Percentiles rank a stretch among this genome's conserved stretches.
Conservation (phyloP, 257 asterid species). For the Forsythia suspensa region DNA sequence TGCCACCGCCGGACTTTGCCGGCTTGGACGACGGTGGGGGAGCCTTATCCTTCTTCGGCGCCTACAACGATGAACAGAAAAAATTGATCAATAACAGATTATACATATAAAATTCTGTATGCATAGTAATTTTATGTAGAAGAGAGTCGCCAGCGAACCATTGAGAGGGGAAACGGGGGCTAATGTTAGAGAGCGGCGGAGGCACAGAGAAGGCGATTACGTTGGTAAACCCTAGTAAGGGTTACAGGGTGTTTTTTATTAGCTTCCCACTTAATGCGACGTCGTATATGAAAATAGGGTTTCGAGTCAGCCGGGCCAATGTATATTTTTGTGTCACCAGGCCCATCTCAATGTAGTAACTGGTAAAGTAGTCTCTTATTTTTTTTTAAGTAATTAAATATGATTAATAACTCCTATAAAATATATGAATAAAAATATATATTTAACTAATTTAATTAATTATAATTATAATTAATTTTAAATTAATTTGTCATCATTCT, state of each 20-base stretch:
- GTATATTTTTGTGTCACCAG: neutral
- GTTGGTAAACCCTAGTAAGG: neutral
- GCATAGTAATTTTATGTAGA: neutral
- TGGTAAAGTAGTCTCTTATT: too few species aligned
- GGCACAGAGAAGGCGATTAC: neutral
- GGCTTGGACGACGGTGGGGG: conserved; percentile 7
- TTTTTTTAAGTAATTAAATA: too few species aligned
- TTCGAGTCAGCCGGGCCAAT: neutral
- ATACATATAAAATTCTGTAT: neutral
- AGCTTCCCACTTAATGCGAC: neutral
- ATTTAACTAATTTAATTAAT: too few species aligned
- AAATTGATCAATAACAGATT: neutral
- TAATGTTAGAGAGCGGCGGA: neutral
- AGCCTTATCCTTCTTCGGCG: conserved; percentile 7
- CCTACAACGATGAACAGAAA: neutral
- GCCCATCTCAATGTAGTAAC: neutral
- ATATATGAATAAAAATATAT: too few species aligned
- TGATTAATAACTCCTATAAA: too few species aligned
- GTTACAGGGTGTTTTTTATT: neutral
- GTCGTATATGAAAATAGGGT: neutral
- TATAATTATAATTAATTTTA: too few species aligned
- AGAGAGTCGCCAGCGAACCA: neutral
- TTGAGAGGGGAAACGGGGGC: neutral
- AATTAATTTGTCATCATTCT: too few species aligned
- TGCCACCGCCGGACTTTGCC: neutral